Base-by-base conservation (phyloP, 2,329 filamentous ascomycete genomes). In the Pseudogymnoascus sp. region DNA sequence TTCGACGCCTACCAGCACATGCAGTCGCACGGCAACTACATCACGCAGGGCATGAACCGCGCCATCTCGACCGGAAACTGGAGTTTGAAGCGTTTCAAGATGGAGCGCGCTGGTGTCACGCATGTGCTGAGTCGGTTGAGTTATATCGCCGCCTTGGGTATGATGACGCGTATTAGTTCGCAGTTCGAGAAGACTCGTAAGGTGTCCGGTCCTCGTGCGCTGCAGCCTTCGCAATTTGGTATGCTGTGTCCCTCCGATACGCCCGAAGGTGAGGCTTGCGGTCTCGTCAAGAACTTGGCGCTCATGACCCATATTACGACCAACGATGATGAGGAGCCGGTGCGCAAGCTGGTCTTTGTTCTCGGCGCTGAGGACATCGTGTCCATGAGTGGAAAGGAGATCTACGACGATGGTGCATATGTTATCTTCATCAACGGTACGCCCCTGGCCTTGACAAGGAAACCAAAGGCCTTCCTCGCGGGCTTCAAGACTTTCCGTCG, bases 271-370 rank as follows among this genome's bases (percentile, higher is more conserved):
- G 95, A 99, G 79, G 93, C 95, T 10, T 99, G 95, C 78, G 95
- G 95, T 81, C 78, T 99, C 64, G 93, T 99, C 69, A 99, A 99
- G 81, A 99, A 99, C 72, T 77, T 99, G 79, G 95, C 95, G 7
- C 81, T 99, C 64, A 99, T 99, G 95, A 99, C 96, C 61, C 96
- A 99, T 72, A 97, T 99, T 70, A 99, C 95, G 0, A 99, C 95
- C 1, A 91, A 96, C 67, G 91, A 96, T 63, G 92, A 97, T 63
- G 95, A 97, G 73, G 91, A 86, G 16, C 93, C 95, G 0, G 90
- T 99, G 14, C 88, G 87, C 70, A 88, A 91, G 70, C 86, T 96
- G 74, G 87, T 97, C 1, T 95, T 93, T 72, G 87, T 90, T 63
- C 81, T 97, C 26, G 93, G 96, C 50, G 88, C 91, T 2, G 90